Base-by-base conservation (phyloP, 768 basidiomycete species). In the Termitomyces bulborhizus region DNA sequence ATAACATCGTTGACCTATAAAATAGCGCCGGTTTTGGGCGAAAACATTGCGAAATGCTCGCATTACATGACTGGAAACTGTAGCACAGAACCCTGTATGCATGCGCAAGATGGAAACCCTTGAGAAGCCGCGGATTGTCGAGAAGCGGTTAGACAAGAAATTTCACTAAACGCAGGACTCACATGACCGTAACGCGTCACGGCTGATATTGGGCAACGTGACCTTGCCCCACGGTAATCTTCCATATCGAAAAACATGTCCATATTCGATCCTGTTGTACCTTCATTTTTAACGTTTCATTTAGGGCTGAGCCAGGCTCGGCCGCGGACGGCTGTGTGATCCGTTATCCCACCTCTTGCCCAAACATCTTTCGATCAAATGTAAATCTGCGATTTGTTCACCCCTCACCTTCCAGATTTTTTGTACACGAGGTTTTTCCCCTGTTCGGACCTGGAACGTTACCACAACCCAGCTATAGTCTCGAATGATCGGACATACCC, bases 401-500 rank as follows among this genome's bases (percentile, higher is more conserved):
- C 34, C 42, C 34, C 11, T 16, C 36, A 42, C 29, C 16, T n/a
- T 36, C 16, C 41, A 29, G 12, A 41, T 34, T 42, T n/a, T 45
- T 46, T 43, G 43, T 32, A 37, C 49, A 44, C 55, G 40, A 41
- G 45, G 52, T 39, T 50, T 21, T 42, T 45, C 54, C 60, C 69
- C 66, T 71, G 68, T 68, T 66, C 66, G 63, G 57, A 61, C 63
- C 56, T 64, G 63, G 71, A 74, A 71, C 71, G 71, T 71, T 73
- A 70, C 62, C 57, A 65, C 70, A 76, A 72, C 73, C 70, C 74
- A 73, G 67, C 65, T 13, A 34, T 61, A 45, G 58, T 69, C 69
- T 71, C 61, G 59, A 64, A 67, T 72, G 69, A 76, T 77, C 77
- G 77, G 77, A 73, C 72, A 71, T 70, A 68, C 65, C 76, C 76